These are phyloP conservation scores for Aspergillus saccharolyticus DNA, from an alignment of 495 filamentous ascomycete genomes.

Conservation along the genomic window DNA sequence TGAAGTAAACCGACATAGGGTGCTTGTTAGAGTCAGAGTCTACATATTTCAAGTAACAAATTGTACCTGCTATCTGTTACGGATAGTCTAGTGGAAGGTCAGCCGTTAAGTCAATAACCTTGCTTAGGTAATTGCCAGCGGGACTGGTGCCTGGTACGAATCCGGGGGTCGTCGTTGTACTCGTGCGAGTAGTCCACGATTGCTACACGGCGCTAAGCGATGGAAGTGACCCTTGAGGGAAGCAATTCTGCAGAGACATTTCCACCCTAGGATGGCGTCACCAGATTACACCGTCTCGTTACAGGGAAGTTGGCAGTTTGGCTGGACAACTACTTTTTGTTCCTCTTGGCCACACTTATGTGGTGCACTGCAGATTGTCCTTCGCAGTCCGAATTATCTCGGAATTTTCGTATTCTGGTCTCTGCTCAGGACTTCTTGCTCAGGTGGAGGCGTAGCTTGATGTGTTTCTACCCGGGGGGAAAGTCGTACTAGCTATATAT, in stretches of 20 bases:
- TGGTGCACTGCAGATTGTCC: no score
- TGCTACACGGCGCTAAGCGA: constrained; percentile 54
- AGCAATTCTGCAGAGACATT: constrained; percentile 62
- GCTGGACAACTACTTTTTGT: constrained; percentile 34
- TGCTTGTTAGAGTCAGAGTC: no score
- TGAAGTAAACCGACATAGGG: no score
- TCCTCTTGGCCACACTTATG: no score
- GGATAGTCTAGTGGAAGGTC: constrained; percentile 46
- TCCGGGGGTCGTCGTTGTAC: constrained; percentile 52
- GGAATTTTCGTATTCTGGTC: no score
- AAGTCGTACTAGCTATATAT: no score
- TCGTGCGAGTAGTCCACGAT: constrained; percentile 58
- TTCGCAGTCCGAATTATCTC: no score
- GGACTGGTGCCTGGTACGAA: constrained; percentile 58
- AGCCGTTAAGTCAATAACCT: constrained; percentile 38
- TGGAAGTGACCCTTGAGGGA: constrained; percentile 59
- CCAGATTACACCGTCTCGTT: constrained; percentile 52
- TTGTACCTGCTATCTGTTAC: constrained; percentile 47
- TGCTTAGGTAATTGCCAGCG: constrained; percentile 41
- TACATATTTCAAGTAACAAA: no score
- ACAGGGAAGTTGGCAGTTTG: constrained; percentile 40
- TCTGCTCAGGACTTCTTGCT: no score
- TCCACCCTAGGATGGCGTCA: constrained; percentile 57
- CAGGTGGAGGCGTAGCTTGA: no score
- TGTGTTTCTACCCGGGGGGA: no score